Conservation (phyloP, 176 grass and related monocot species). For the Zizania latifolia region DNA sequence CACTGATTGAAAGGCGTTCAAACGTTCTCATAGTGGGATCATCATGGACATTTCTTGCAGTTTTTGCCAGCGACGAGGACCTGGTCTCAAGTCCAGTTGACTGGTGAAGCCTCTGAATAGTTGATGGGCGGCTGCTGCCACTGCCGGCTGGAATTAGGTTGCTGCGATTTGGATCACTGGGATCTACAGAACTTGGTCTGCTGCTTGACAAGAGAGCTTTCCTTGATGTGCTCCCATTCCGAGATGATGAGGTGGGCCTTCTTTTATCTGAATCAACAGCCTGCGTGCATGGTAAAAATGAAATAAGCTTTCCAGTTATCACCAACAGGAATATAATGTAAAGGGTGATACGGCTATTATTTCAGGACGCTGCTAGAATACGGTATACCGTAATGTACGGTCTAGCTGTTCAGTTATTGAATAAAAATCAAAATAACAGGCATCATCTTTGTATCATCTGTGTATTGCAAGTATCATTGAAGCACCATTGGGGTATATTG, state of each 20-base stretch:
- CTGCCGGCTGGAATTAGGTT: slow-evolving; percentile 52
- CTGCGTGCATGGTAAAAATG: slow-evolving; percentile 24
- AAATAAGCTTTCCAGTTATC: slow-evolving; percentile 9
- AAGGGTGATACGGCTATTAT: neutral
- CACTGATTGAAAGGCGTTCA: slow-evolving; percentile 71
- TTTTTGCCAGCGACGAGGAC: slow-evolving; percentile 40
- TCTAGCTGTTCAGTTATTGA: too few species aligned
- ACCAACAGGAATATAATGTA: neutral
- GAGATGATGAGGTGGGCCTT: slow-evolving; percentile 48
- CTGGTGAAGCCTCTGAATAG: slow-evolving; percentile 72
- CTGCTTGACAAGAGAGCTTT: slow-evolving; percentile 61
- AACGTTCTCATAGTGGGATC: slow-evolving; percentile 55
- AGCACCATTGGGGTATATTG: too few species aligned
- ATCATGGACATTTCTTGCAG: slow-evolving; percentile 40
- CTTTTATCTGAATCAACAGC: slow-evolving; percentile 52
- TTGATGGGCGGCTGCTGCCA: slow-evolving; percentile 45
- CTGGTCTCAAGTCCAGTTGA: slow-evolving; percentile 58
- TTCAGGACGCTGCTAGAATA: neutral
- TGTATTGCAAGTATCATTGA: too few species aligned
- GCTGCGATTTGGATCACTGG: slow-evolving; percentile 39
- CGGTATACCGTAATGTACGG: too few species aligned
- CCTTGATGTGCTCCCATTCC: slow-evolving; percentile 67
- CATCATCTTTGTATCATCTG: too few species aligned
- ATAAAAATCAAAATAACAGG: too few species aligned
- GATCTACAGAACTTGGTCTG: slow-evolving; percentile 61